Evolutionary conservation across 371 early-diverging fungal species (phyloP).

Genomic region (Nosema muscidifuracis): DNA sequence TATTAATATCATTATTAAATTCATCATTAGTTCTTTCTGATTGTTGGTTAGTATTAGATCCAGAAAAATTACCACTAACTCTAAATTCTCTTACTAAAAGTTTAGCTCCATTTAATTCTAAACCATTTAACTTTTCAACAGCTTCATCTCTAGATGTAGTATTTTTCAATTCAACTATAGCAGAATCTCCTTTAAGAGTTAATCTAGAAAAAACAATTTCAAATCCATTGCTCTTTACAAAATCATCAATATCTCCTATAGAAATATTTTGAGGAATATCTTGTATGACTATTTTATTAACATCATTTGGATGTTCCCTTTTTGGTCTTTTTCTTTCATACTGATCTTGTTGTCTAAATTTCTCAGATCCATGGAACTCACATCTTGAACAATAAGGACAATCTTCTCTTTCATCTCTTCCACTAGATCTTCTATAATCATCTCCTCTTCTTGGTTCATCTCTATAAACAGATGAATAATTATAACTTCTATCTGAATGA

Average conservation of each 20-base stretch:
- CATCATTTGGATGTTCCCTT: conserved; percentile 29
- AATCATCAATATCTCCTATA: conserved; percentile 30
- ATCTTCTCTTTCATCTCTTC: neutral
- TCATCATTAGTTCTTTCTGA: too few species aligned
- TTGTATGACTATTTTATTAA: conserved; percentile 44
- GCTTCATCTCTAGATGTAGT: conserved; percentile 40
- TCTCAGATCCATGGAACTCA: neutral
- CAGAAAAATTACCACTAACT: neutral
- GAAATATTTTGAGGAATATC: conserved; percentile 10
- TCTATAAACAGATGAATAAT: neutral
- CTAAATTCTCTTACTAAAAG: neutral
- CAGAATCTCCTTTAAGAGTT: conserved; percentile 40
- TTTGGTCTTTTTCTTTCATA: conserved; percentile 9
- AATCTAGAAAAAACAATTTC: conserved; percentile 43
- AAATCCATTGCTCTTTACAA: conserved; percentile 28
- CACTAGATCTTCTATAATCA: neutral
- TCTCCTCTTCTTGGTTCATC: too few species aligned
- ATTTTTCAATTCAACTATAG: conserved; percentile 45
- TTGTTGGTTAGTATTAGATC: neutral
- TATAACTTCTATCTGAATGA: neutral
- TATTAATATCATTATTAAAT: too few species aligned
- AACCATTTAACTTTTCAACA: conserved; percentile 31
- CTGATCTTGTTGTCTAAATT: neutral
- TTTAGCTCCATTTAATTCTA: conserved; percentile 13
- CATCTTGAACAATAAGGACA: conserved; percentile 36